Evolutionary conservation across 2,329 filamentous ascomycete species (phyloP), one percentile per base, ranked within the genome.

Genomic region (Aureobasidium mangrovei): DNA sequence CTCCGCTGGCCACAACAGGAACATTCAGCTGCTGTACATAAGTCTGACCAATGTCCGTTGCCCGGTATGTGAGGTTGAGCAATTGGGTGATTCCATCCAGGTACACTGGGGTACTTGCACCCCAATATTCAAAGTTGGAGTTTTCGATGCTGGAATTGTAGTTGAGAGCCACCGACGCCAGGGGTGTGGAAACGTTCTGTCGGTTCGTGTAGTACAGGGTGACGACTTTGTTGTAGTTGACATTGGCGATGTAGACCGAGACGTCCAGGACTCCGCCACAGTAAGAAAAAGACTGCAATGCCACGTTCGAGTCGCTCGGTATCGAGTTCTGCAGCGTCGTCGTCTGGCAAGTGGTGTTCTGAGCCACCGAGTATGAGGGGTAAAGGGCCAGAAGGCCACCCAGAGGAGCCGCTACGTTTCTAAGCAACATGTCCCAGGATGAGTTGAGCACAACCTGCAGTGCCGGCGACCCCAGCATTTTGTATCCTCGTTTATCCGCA

Each of bases 171-270:
- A 65, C 35, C 12, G 57, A 59, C n/a, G 60, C 58, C 9, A 66
- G 57, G 12, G 64, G 64, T n/a, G 65, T 66, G 31, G 61, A 63
- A 32, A 61, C 53, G 46, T 60, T 60, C 55, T 62, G 58, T 8
- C 57, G 42, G 41, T 66, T 62, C 12, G 63, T 66, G 57, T 63
- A 67, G 57, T 63, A 67, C 26, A 67, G 57, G 8, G 55, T 64
- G 4, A 67, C 63, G 7, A 60, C 44, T 54, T 67, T 67, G 60
- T 67, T 60, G 56, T 66, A 67, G 54, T 63, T 57, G 7, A 66
- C 49, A 40, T 67, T 66, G 36, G 57, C 60, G 53, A 66, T 62
- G 54, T 63, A 66, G 46, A 60, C 61, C 1, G 59, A 56, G 3
- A 59, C 58, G 53, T 64, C 61, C 28, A 67, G 55, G 12, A 51